These are phyloP conservation scores for Cyclostephanos tholiformis DNA, from an alignment of 108 stramenopile genomes.

Conservation along the genomic window DNA sequence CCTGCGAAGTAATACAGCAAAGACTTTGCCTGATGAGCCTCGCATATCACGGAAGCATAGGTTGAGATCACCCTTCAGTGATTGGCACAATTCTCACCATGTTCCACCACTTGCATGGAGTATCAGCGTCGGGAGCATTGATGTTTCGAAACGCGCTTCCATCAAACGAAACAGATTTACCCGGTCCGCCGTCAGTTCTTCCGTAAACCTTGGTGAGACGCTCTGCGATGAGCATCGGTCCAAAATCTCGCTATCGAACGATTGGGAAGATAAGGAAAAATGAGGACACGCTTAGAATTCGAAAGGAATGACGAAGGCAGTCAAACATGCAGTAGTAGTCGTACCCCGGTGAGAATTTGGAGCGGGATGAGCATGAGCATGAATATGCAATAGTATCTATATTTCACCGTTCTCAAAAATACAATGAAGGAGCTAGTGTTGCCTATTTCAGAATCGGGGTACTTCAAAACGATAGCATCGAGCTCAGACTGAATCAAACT, in stretches of 20 bases:
- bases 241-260: slow-evolving; percentile 54
- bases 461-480: slow-evolving; percentile 29
- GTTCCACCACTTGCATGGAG: slow-evolving; percentile 60
- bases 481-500: slow-evolving; percentile 58
- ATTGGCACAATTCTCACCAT: slow-evolving; percentile 20
- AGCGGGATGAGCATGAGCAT: slow-evolving; percentile 43
- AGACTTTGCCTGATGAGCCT: neutral
- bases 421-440: slow-evolving; percentile 54
- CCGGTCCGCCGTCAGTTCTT: slow-evolving; percentile 68
- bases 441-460: slow-evolving; percentile 34
- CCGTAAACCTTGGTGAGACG: slow-evolving; percentile 59
- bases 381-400: slow-evolving; percentile 61
- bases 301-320: neutral
- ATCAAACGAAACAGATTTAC: slow-evolving; percentile 26
- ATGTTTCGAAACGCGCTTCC: slow-evolving; percentile 17
- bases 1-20: neutral
- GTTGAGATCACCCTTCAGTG: neutral
- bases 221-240: slow-evolving; percentile 76
- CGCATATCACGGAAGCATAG: neutral
- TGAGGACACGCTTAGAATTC: neutral
- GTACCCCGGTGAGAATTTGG: slow-evolving; percentile 22
- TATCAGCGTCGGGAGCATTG: slow-evolving; percentile 47
- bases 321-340: neutral
- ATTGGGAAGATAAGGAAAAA: slow-evolving; percentile 21
- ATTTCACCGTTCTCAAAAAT: slow-evolving; percentile 62